phyloP scores from a whole-genome alignment of 1,139 yeast species.

The Scheffersomyces lignicola region DNA sequence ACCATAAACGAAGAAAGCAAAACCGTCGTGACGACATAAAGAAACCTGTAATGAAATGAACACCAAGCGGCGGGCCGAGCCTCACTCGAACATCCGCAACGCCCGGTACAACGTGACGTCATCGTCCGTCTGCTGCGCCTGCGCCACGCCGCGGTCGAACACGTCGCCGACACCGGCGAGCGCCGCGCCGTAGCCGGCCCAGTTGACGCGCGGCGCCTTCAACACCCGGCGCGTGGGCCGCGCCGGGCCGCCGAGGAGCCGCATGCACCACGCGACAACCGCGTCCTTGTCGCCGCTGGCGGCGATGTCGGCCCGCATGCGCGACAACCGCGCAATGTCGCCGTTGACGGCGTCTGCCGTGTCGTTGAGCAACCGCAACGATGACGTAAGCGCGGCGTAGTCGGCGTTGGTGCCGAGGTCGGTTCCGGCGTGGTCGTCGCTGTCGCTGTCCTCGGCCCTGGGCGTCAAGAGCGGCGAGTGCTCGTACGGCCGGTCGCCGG shows the following conservation, averaged over 20 bases:
- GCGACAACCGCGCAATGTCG: constrained; percentile 37
- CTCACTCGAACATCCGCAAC: constrained; percentile 26
- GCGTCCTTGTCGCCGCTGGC: no score
- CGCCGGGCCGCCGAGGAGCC: no score
- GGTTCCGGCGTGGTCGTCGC: constrained; percentile 11
- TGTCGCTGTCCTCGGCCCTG: constrained; percentile 43
- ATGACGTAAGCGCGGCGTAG: constrained; percentile 37
- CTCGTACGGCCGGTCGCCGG: constrained; percentile 26
- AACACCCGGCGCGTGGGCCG: constrained; percentile 25
- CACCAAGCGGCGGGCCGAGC: no score
- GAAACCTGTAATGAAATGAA: no score
- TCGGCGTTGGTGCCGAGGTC: constrained; percentile 33
- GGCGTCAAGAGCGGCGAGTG: constrained; percentile 44
- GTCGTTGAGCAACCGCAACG: constrained; percentile 30
- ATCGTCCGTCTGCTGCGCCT: constrained; percentile 10
- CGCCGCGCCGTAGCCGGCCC: constrained; percentile 31
- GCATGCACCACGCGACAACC: no score
- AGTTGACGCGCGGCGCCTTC: constrained; percentile 38
- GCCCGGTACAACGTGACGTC: constrained; percentile 28
- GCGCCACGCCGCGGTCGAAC: constrained; percentile 10
- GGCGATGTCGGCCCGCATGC: no score
- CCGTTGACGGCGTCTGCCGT: constrained; percentile 25
- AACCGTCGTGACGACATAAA: no score
- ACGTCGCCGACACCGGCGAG: constrained; percentile 14
- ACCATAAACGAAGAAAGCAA: no score